Percentiles rank a stretch among this genome's conserved stretches.
These are phyloP conservation scores for Thoreauomyces humboldtii DNA, from an alignment of 192 early-diverging fungal species.

Conservation along the genomic window DNA sequence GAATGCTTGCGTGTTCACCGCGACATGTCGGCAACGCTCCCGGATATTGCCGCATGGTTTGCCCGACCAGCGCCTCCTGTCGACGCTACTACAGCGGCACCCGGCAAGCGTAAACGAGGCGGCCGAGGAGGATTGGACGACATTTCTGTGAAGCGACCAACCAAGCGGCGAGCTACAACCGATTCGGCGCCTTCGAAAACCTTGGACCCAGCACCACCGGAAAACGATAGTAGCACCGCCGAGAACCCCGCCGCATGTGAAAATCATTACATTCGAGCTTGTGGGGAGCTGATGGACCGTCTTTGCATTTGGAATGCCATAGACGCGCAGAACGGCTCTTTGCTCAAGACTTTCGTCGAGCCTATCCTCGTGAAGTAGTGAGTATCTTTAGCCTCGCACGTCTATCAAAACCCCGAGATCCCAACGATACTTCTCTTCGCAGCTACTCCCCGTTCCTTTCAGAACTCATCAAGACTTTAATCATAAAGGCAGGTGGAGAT, in stretches of 20 bases:
- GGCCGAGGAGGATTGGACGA: too few relatives aligned
- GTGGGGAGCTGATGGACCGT: conserved; percentile 23
- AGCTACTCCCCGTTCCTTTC: conserved; percentile 18
- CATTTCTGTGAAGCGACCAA: too few relatives aligned
- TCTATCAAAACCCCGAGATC: background rate
- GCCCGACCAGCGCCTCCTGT: background rate
- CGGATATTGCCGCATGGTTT: conserved; percentile 3
- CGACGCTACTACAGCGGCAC: background rate
- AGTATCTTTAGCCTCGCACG: background rate
- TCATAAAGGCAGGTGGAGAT: conserved; percentile 22
- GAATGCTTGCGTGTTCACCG: conserved; percentile 7
- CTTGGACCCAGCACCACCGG: too few relatives aligned
- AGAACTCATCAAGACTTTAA: conserved; percentile 11
- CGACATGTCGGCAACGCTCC: background rate
- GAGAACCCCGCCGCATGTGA: too few relatives aligned
- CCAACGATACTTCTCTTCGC: background rate
- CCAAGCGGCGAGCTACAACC: background rate
- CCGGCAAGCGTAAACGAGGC: background rate
- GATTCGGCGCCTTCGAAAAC: background rate
- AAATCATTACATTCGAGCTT: background rate
- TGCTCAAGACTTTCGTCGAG: conserved; percentile 24
- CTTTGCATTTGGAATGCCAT: conserved; percentile 20
- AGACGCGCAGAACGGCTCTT: background rate
- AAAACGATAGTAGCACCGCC: too few relatives aligned
- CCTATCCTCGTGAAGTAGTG: conserved; percentile 24